Evolutionary conservation across 2,329 filamentous ascomycete genomes (phyloP).

Genomic region (Ophiocordyceps polyrhachis-furcata): DNA sequence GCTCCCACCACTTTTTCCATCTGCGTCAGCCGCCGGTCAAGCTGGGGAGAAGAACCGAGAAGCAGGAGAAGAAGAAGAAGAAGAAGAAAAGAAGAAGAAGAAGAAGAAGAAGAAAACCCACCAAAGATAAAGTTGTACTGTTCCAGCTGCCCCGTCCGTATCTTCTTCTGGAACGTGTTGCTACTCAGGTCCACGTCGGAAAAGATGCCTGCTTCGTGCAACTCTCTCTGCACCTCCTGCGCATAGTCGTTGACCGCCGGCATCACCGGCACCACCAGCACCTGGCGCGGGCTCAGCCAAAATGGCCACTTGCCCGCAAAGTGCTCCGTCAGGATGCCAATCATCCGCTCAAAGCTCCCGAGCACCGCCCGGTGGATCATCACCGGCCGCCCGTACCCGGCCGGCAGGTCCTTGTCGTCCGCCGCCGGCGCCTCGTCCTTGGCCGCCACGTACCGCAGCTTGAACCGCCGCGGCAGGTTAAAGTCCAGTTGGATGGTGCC

Average conservation of each 20-base stretch:
- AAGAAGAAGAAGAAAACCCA: no score
- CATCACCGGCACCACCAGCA: constrained; percentile 53
- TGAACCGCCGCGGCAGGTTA: constrained; percentile 69
- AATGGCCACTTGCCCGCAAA: constrained; percentile 74
- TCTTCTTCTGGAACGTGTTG: constrained; percentile 82
- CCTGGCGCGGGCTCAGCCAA: constrained; percentile 71
- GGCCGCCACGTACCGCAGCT: constrained; percentile 49
- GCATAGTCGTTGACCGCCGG: constrained; percentile 32
- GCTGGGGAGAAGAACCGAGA: constrained; percentile 3
- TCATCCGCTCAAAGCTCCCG: constrained; percentile 66
- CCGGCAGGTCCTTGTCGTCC: constrained; percentile 23
- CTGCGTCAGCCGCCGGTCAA: background rate
- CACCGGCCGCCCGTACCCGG: constrained; percentile 50
- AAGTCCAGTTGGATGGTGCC: constrained; percentile 84
- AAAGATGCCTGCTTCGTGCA: constrained; percentile 50
- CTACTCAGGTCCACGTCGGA: constrained; percentile 39
- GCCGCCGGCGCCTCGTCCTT: constrained; percentile 31
- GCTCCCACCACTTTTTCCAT: constrained; percentile 34
- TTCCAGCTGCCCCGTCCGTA: constrained; percentile 59
- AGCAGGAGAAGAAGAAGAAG: no score
- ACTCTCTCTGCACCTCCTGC: constrained; percentile 28
- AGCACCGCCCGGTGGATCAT: constrained; percentile 73
- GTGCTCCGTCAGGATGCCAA: constrained; percentile 72
- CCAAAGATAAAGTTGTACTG: constrained; percentile 75
- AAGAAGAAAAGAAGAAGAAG: no score